phyloP scores from a whole-genome alignment of 2,329 filamentous ascomycete species.

The Xylaria sp. region DNA sequence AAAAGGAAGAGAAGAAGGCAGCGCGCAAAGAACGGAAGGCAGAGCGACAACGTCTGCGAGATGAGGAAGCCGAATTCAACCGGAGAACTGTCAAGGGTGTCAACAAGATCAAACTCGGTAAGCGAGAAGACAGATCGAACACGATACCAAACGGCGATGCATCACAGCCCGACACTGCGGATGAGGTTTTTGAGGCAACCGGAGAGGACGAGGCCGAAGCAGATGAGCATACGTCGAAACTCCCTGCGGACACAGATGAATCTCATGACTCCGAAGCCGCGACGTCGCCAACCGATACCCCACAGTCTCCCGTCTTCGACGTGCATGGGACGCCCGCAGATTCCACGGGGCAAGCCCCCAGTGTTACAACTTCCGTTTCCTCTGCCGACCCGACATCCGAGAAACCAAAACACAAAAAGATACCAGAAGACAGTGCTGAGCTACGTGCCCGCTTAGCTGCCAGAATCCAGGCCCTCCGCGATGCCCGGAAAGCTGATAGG shows the following conservation, averaged over 20 bases:
- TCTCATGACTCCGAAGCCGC: constrained; percentile 48
- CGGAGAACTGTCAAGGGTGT: constrained; percentile 53
- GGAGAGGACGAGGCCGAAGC: constrained; percentile 43
- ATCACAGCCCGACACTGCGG: constrained; percentile 31
- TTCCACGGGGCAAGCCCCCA: constrained; percentile 59
- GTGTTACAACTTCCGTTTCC: constrained; percentile 74
- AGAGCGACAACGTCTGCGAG: constrained; percentile 53
- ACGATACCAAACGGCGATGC: constrained; percentile 33
- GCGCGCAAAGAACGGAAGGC: constrained; percentile 59
- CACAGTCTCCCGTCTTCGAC: constrained; percentile 73
- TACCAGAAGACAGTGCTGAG: constrained; percentile 77
- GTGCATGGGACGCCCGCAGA: constrained; percentile 57
- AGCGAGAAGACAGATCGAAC: constrained; percentile 47
- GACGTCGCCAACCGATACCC: constrained; percentile 59
- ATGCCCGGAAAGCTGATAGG: constrained; percentile 87
- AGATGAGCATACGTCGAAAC: constrained; percentile 46
- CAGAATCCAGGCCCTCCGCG: constrained; percentile 85
- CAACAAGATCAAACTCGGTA: constrained; percentile 51
- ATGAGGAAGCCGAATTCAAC: constrained; percentile 55
- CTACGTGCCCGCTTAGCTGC: constrained; percentile 83
- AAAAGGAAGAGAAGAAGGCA: constrained; percentile 63
- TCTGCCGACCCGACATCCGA: constrained; percentile 70
- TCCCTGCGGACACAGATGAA: constrained; percentile 60
- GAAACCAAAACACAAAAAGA: constrained; percentile 73
- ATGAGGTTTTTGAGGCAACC: constrained; percentile 44